A percentile compares a stretch with the other conserved stretches of the same genome.
Conservation (phyloP, 2,329 filamentous ascomycete genomes). For the Phymatotrichopsis omnivora region DNA sequence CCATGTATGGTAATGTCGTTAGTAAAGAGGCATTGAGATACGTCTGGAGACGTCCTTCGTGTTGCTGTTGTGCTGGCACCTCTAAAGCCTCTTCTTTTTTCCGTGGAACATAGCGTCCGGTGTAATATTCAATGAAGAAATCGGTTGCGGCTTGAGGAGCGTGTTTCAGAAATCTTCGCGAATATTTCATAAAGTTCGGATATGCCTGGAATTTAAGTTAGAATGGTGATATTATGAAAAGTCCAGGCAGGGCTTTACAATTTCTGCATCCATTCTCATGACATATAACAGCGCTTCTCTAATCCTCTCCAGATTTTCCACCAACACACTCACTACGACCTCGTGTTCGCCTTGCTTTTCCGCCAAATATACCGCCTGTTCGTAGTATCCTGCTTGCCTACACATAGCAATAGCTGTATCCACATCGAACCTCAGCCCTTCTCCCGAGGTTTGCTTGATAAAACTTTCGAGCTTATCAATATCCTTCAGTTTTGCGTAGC, state of each 20-base stretch:
- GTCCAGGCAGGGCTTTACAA: conserved; percentile 43
- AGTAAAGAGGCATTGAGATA: conserved; percentile 25
- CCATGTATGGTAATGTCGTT: conserved; percentile 27
- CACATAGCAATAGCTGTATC: conserved; percentile 98
- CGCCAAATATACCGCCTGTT: conserved; percentile 91
- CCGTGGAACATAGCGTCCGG: conserved; percentile 54
- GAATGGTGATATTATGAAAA: background rate
- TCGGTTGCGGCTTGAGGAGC: conserved; percentile 72
- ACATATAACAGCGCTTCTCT: conserved; percentile 83
- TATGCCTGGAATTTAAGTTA: conserved; percentile 54
- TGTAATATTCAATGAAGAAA: conserved; percentile 92
- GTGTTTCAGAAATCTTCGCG: conserved; percentile 78
- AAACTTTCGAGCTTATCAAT: conserved; percentile 93
- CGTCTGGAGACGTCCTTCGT: conserved; percentile 23
- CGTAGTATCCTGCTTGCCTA: conserved; percentile 89
- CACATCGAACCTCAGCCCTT: conserved; percentile 88
- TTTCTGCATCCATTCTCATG: conserved; percentile 70
- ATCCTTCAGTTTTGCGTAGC: conserved; percentile 96
- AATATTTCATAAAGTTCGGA: conserved; percentile 86
- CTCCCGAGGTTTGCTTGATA: conserved; percentile 69
- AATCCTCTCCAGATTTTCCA: conserved; percentile 90
- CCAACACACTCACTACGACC: conserved; percentile 86
- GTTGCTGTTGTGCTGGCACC: conserved; percentile 16
- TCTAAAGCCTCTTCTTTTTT: conserved; percentile 18
- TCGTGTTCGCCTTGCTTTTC: conserved; percentile 90